Base-by-base conservation (phyloP, 2,329 filamentous ascomycete species). In the Cladophialophora carrionii region DNA sequence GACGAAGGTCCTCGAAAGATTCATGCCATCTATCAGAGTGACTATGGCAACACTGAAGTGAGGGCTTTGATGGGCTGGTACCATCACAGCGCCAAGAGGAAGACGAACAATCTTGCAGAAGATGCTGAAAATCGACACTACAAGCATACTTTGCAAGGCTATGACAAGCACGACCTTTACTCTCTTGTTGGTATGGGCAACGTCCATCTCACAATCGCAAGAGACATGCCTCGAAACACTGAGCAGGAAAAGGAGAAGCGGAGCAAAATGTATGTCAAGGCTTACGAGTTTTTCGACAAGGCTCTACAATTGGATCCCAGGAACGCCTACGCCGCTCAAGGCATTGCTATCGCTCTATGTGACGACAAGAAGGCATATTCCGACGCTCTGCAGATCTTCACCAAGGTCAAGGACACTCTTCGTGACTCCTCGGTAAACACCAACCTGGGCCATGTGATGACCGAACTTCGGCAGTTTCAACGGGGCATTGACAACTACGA, bases 251-350 rank as follows among this genome's bases (percentile, higher is more conserved):
- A 91, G 78, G 90, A 96, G 73, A 96, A 96, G 80, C 88, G 93
- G 60, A 90, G 89, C 63, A 90, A 90, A 71, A 89, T 88, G 67
- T 99, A 98, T 75, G 87, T 88, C 75, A 92, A 94, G 71, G 93
- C 95, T 0, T 93, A 98, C 10, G 96, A 99, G 75, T 99, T 99
- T 78, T 99, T 97, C 72, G 95, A 98, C 76, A 99, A 99, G 79
- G 94, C 94, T 4, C 82, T 99, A 24, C 92, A 96, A 68, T 82
- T 99, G n/a, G 95, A 99, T 73, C 88, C 92, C 0, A 92, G 90
- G 79, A 99, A 98, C 72, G 94, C 95, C 0, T 96, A 96, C 76
- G 96, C 96, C 7, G 95, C 95, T 1, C 95, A 99, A 75, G 95
- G 96, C 66, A 88, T 99, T 70, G 95, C 91, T 14, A 98, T 99